phyloP scores from a whole-genome alignment of 2,329 filamentous ascomycete species.

The Paecilomyces variotii region DNA sequence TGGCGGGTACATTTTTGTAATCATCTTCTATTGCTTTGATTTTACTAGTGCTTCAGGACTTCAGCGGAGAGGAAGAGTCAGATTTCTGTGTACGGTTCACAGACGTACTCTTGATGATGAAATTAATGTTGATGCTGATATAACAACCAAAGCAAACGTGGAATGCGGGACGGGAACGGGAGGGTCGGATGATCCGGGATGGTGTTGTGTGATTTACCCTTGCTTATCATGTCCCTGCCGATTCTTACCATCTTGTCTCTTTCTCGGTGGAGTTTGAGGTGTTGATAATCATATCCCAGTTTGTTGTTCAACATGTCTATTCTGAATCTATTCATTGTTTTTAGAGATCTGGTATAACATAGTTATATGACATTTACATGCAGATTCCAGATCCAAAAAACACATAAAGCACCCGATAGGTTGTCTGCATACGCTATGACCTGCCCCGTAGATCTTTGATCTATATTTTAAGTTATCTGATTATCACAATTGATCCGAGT shows the following conservation, averaged over 20 bases:
- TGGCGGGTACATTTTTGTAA: constrained; percentile 43
- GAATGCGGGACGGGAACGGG: not conserved
- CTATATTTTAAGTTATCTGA: too few species aligned
- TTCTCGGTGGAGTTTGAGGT: not conserved
- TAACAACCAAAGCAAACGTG: not conserved
- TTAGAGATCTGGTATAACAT: too few species aligned
- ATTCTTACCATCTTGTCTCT: not conserved
- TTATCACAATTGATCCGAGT: too few species aligned
- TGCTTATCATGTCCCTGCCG: not conserved
- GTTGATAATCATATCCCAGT: not conserved
- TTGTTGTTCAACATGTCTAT: not conserved
- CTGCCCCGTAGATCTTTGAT: too few species aligned
- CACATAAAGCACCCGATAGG: too few species aligned
- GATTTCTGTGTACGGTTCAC: constrained; percentile 6
- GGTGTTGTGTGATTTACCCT: not conserved
- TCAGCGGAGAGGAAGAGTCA: constrained; percentile 7
- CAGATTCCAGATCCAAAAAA: too few species aligned
- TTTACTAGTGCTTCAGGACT: not conserved
- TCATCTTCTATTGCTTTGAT: not conserved
- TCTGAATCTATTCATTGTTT: too few species aligned
- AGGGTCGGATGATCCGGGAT: not conserved
- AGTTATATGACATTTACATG: too few species aligned
- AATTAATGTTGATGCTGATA: not conserved
- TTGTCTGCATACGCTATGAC: too few species aligned
- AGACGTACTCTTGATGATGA: constrained; percentile 5